Percentiles rank a stretch among this genome's conserved stretches.
These are phyloP conservation scores for Rhodotorula graminis DNA, from an alignment of 768 basidiomycete species.

Conservation along the genomic window DNA sequence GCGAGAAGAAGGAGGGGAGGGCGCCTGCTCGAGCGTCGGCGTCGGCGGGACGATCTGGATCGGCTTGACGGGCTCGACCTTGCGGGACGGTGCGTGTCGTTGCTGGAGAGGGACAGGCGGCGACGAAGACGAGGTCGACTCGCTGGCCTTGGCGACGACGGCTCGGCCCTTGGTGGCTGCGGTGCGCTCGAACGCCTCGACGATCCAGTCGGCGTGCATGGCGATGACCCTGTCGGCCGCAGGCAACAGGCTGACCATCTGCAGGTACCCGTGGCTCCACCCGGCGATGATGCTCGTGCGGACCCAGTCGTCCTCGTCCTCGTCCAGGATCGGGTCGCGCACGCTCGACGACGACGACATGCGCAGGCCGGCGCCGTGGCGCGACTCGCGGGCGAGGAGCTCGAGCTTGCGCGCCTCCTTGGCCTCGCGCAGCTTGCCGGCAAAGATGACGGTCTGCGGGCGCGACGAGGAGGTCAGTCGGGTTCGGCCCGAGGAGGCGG, in stretches of 20 bases:
- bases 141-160: background rate
- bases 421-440: slow-evolving; percentile 88
- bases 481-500: too few relatives aligned
- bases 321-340: slow-evolving; percentile 49
- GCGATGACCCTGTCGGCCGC: slow-evolving; percentile 74
- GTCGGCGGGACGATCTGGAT: slow-evolving; percentile 10
- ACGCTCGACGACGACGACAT: slow-evolving; percentile 22
- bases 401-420: slow-evolving; percentile 76
- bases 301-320: slow-evolving; percentile 91
- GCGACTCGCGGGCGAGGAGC: slow-evolving; percentile 55
- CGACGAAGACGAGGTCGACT: background rate
- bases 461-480: too few relatives aligned
- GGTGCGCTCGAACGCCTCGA: slow-evolving; percentile 59
- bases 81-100: background rate
- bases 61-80: background rate
- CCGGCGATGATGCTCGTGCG: slow-evolving; percentile 87
- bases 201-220: slow-evolving; percentile 87
- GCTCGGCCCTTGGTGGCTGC: background rate
- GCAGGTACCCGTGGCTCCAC: slow-evolving; percentile 95
- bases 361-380: slow-evolving; percentile 37
- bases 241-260: slow-evolving; percentile 80
- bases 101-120: background rate
- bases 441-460: slow-evolving; percentile 74
- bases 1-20: background rate
- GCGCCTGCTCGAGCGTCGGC: background rate